Evolutionary conservation across 2,329 filamentous ascomycete species (phyloP).

Genomic region (Ceratocystis eucalypticola): DNA sequence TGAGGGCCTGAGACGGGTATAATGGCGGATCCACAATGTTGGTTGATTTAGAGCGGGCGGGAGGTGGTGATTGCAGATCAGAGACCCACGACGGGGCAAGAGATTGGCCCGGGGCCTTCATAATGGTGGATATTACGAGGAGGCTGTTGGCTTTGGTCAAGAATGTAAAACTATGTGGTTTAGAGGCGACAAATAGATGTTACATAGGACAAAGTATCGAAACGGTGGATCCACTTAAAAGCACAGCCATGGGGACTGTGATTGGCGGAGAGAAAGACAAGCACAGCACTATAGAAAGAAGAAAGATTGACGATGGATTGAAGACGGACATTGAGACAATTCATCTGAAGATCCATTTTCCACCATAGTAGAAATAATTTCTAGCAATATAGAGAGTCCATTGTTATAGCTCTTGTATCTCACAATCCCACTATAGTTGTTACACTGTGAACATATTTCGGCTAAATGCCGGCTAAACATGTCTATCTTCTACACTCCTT

Average conservation of each 20-base stretch:
- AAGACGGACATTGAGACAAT: background rate
- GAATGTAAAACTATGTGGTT: background rate
- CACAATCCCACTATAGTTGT: no score
- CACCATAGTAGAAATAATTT: no score
- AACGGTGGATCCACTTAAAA: background rate
- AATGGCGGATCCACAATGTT: conserved; percentile 76
- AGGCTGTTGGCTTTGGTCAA: background rate
- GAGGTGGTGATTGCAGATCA: conserved; percentile 59
- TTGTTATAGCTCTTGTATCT: no score
- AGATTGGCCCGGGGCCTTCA: background rate
- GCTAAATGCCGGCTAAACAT: background rate
- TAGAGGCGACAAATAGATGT: no score
- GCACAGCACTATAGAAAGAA: background rate
- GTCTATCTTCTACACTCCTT: background rate
- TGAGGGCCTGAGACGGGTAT: conserved; percentile 43
- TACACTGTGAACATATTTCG: background rate
- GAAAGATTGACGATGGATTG: background rate
- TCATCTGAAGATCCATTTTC: no score
- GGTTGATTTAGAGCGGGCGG: conserved; percentile 49
- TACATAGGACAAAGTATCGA: background rate
- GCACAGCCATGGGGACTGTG: background rate
- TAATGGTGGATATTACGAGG: background rate
- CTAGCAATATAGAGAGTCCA: no score
- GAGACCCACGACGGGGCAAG: conserved; percentile 63
- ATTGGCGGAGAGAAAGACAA: background rate